Conservation (phyloP, 257 asterid species). For the Parsonsia alboflavescens region DNA sequence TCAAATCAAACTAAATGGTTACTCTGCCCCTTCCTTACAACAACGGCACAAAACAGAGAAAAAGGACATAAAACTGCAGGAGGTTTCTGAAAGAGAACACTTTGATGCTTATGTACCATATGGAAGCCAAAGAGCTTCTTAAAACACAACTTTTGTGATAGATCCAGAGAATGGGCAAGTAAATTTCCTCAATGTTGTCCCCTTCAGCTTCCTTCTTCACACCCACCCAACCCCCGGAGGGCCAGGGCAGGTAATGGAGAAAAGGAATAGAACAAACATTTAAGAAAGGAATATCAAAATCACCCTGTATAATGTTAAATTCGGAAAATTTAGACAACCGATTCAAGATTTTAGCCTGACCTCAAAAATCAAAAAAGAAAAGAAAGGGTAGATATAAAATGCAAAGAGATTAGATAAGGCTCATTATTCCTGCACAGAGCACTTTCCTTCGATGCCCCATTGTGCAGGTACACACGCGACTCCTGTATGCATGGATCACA, state of each 20-base stretch:
- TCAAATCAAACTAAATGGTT: background rate
- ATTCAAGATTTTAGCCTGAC: background rate
- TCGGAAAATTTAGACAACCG: background rate
- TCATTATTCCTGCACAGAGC: background rate
- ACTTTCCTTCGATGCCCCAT: background rate
- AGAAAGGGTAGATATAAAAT: no score
- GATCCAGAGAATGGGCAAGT: background rate
- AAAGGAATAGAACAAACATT: background rate
- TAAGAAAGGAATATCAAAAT: background rate
- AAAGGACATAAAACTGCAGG: background rate
- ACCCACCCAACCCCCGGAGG: background rate
- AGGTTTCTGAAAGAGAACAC: background rate
- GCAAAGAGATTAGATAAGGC: background rate
- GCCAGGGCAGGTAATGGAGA: background rate
- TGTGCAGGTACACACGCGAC: background rate
- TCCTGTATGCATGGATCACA: background rate
- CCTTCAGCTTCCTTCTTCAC: background rate
- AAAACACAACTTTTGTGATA: background rate
- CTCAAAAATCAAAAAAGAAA: background rate
- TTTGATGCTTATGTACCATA: background rate
- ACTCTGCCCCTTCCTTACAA: background rate
- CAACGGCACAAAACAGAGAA: background rate
- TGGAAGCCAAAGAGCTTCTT: background rate
- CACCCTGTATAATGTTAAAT: background rate
- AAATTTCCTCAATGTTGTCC: background rate